A percentile compares a stretch with the other conserved stretches of the same genome.
phyloP scores from a whole-genome alignment of 2,329 filamentous ascomycete genomes.

The Cercospora zeina region DNA sequence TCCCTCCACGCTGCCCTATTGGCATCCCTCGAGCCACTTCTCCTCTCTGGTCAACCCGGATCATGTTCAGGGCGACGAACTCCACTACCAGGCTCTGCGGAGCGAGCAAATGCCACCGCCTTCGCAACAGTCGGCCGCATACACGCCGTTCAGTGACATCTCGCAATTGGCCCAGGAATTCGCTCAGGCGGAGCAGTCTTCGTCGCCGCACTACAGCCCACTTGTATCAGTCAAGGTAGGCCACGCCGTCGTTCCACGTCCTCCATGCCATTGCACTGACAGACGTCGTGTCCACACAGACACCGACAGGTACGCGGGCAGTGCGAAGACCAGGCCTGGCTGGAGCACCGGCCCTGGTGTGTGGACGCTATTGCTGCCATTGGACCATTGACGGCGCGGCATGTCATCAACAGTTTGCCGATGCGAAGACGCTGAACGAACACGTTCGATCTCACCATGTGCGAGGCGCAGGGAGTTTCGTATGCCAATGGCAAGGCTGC shows the following conservation, averaged over 20 bases:
- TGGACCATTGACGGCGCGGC: slow-evolving; percentile 30
- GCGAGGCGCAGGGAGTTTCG: slow-evolving; percentile 40
- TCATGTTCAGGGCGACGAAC: slow-evolving; percentile 11
- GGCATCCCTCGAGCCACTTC: slow-evolving; percentile 32
- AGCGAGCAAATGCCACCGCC: slow-evolving; percentile 18
- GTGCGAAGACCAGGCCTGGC: slow-evolving; percentile 32
- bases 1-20: slow-evolving; percentile 29
- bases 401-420: slow-evolving; percentile 42
- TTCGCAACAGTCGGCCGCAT: not conserved
- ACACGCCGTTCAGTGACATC: slow-evolving; percentile 1
- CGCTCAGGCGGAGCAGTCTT: not conserved
- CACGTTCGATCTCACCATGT: slow-evolving; percentile 57
- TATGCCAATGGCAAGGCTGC: slow-evolving; percentile 54
- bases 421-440: slow-evolving; percentile 55
- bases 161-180: slow-evolving; percentile 13
- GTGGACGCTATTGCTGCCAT: slow-evolving; percentile 36
- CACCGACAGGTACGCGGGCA: slow-evolving; percentile 26
- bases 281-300: slow-evolving; percentile 12
- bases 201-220: slow-evolving; percentile 17
- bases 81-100: slow-evolving; percentile 13
- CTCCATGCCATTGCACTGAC: not conserved
- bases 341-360: slow-evolving; percentile 33
- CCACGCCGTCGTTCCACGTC: not conserved
- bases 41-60: slow-evolving; percentile 30
- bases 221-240: slow-evolving; percentile 22